Conservation (phyloP, 2,329 filamentous ascomycete species). For the Sclerotinia sclerotiorum region DNA sequence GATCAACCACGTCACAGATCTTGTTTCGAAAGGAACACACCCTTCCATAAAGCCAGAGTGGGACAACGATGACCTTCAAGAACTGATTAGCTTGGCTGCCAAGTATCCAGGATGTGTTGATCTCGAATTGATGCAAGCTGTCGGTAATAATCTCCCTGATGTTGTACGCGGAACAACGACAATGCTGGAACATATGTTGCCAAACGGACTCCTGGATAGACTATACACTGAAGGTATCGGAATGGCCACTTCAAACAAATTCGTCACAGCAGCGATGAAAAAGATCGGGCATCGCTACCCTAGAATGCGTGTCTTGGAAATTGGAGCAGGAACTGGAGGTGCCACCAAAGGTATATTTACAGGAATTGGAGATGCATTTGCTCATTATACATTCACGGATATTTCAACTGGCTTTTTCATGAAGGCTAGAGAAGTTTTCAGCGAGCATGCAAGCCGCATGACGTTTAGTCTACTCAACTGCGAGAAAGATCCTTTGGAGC, state of each 20-base stretch:
- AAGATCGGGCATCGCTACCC: slow-evolving; percentile 39
- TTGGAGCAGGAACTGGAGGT: slow-evolving; percentile 19
- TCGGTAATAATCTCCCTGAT: slow-evolving; percentile 30
- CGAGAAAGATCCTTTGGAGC: slow-evolving; percentile 10
- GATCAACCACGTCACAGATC: slow-evolving; percentile 25
- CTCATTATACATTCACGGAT: slow-evolving; percentile 35
- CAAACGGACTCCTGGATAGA: slow-evolving; percentile 29
- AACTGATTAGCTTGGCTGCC: slow-evolving; percentile 14
- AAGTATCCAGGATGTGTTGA: slow-evolving; percentile 26
- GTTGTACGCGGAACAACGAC: slow-evolving; percentile 29
- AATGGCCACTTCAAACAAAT: slow-evolving; percentile 15
- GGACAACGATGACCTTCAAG: slow-evolving; percentile 21
- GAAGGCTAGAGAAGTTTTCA: slow-evolving; percentile 32
- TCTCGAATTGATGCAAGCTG: slow-evolving; percentile 26
- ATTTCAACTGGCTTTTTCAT: slow-evolving; percentile 43
- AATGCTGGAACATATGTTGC: slow-evolving; percentile 32
- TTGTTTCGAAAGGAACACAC: slow-evolving; percentile 25
- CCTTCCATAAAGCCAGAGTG: slow-evolving; percentile 28
- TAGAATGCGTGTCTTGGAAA: slow-evolving; percentile 23
- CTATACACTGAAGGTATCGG: slow-evolving; percentile 32
- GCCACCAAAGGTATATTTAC: slow-evolving; percentile 10
- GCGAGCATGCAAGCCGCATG: neutral
- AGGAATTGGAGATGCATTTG: slow-evolving; percentile 21
- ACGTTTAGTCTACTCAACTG: slow-evolving; percentile 16
- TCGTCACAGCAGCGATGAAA: slow-evolving; percentile 8